Evolutionary conservation across 352 stramenopile genomes (phyloP).

Genomic region (Phytophthora crassamura): DNA sequence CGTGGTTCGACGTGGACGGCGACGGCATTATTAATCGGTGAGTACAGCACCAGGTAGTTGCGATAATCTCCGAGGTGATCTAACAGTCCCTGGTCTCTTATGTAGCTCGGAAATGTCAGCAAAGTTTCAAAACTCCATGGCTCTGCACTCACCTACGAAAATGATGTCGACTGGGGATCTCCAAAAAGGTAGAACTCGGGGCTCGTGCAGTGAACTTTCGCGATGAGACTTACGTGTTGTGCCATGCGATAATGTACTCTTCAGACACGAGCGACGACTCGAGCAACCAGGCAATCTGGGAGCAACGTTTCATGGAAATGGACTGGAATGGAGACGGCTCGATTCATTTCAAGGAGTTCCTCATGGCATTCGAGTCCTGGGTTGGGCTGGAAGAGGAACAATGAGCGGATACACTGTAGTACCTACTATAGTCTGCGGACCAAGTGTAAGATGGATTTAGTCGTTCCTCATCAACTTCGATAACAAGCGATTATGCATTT

Average conservation of each 20-base stretch:
- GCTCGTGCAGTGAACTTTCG: background rate
- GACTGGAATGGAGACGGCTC: conserved; percentile 87
- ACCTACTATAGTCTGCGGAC: background rate
- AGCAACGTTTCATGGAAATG: conserved; percentile 88
- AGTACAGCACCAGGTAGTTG: background rate
- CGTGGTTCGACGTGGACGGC: conserved; percentile 87
- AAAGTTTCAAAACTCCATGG: conserved; percentile 66
- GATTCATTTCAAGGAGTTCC: conserved; percentile 92
- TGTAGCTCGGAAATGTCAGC: conserved; percentile 68
- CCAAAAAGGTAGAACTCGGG: conserved; percentile 23
- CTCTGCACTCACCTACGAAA: conserved; percentile 81
- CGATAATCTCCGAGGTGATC: background rate
- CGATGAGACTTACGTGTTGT: background rate
- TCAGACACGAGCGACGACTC: conserved; percentile 45
- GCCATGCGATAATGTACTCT: background rate
- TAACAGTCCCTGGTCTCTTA: background rate
- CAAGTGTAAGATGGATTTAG: too few relatives aligned
- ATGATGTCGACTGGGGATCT: conserved; percentile 59
- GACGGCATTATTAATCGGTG: conserved; percentile 81
- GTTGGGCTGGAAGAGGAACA: conserved; percentile 83
- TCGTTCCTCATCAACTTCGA: too few relatives aligned
- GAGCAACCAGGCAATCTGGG: conserved; percentile 79
- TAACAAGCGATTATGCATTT: too few relatives aligned
- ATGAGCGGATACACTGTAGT: conserved; percentile 47
- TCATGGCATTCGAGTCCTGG: conserved; percentile 90